Base-by-base conservation (phyloP, 2,329 filamentous ascomycete species). In the Anisogramma anomala region DNA sequence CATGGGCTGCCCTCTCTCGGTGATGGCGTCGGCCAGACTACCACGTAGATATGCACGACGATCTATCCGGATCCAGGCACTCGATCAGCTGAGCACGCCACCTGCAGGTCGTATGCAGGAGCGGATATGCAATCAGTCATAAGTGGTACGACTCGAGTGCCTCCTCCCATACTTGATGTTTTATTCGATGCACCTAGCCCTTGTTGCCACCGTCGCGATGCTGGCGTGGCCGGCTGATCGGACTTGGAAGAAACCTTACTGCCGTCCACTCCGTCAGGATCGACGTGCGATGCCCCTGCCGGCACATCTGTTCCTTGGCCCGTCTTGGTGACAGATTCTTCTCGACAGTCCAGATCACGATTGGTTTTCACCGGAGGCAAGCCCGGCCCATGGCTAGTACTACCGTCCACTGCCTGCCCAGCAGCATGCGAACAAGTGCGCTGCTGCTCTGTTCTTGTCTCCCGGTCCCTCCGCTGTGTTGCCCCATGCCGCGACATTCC, bases 81-180 rank as follows among this genome's bases (percentile, higher is more conserved):
- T 17, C 28, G 28, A 32, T 25, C 34, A 13, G 23, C 34, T 35
- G 33, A 26, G 33, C 33, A 23, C 22, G 33, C 34, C 34, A 36
- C 23, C 34, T 28, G 34, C 25, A 18, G 15, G 23, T 36, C 22
- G 15, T 14, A 28, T 28, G 34, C 34, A 36, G 34, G 14, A 19
- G 34, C 22, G 10, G 14, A 19, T 17, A 22, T 26, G 33, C 33
- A 26, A 4, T 17, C 25, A 25, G 8, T 28, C 20, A 35, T 20
- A 35, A 22, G 22, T 20, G 14, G 19, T 23, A 11, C n/a, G n/a
- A 26, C 22, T 15, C 22, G 15, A n/a, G 11, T n/a, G 11, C 11
- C 26, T 27, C 26, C 26, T 27, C 33, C 33, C 20, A 23, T 9
- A 9, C 23, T 14, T 14, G 33, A 20, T n/a, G 25, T 23, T 23